Conservation (phyloP, 1,284 basidiomycete species). For the Peniophora sp. region DNA sequence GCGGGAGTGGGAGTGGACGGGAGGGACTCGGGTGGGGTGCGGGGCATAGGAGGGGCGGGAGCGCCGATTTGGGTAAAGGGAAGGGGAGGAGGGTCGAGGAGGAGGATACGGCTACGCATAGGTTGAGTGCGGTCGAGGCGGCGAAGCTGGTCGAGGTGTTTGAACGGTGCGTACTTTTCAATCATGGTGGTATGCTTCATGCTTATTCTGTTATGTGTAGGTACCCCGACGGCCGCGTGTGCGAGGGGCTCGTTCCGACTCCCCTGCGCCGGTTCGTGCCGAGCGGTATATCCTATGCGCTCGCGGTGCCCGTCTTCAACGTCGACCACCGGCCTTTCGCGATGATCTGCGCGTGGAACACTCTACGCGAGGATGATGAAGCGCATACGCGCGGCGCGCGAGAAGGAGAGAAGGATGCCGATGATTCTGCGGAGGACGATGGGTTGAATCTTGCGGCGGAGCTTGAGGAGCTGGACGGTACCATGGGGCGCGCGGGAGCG, state of each 20-base stretch:
- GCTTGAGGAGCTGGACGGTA: too few relatives aligned
- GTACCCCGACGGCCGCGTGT: conserved; percentile 78
- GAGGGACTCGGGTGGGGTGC: too few relatives aligned
- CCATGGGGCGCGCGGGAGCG: not conserved
- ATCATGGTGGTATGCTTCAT: too few relatives aligned
- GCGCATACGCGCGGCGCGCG: too few relatives aligned
- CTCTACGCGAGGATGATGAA: conserved; percentile 15
- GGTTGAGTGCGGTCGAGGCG: conserved; percentile 62
- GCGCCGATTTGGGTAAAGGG: too few relatives aligned
- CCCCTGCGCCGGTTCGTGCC: conserved; percentile 77
- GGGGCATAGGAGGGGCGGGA: too few relatives aligned
- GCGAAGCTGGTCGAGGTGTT: conserved; percentile 70
- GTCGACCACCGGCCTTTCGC: conserved; percentile 93
- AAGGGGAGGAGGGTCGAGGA: conserved; percentile 6
- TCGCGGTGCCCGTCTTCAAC: conserved; percentile 88
- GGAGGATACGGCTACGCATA: conserved; percentile 32
- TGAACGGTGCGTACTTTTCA: conserved; percentile 25
- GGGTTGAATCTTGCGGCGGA: too few relatives aligned
- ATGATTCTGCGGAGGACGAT: too few relatives aligned
- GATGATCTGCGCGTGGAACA: conserved; percentile 85
- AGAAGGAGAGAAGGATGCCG: too few relatives aligned
- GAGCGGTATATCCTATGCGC: conserved; percentile 73
- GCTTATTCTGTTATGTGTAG: too few relatives aligned
- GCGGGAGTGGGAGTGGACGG: too few relatives aligned
- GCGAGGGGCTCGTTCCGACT: conserved; percentile 73